phyloP scores from a whole-genome alignment of 768 basidiomycete genomes.

The Lentinus tigrinus region DNA sequence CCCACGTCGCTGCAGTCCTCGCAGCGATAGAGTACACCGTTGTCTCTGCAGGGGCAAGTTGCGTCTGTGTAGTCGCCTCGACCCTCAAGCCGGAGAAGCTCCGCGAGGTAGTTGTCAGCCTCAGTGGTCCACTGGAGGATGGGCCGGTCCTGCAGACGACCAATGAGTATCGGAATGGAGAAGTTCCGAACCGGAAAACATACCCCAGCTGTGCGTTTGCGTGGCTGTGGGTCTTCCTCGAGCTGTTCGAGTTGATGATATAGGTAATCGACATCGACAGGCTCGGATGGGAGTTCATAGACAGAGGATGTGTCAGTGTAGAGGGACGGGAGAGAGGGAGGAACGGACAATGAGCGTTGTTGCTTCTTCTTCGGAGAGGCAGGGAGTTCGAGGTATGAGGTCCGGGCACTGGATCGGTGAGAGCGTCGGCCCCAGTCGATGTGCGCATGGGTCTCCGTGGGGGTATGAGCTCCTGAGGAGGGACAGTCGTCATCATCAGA shows the following conservation, averaged over 20 bases:
- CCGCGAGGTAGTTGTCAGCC: background rate
- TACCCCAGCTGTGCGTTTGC: background rate
- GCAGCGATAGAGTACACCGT: background rate
- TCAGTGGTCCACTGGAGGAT: background rate
- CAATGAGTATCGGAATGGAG: too few relatives aligned
- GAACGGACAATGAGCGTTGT: background rate
- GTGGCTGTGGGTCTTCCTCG: background rate
- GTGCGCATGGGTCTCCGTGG: background rate
- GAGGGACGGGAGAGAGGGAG: background rate
- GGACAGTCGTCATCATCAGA: background rate
- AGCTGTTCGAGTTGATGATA: background rate
- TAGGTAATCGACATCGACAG: background rate
- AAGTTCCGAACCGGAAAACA: too few relatives aligned
- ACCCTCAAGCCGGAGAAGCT: conserved; percentile 6
- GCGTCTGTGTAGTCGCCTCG: background rate
- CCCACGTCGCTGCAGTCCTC: background rate
- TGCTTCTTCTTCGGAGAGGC: background rate
- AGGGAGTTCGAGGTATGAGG: background rate
- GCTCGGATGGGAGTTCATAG: background rate
- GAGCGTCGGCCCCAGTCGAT: background rate
- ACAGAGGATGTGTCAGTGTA: background rate
- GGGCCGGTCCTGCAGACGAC: background rate
- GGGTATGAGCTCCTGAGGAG: background rate
- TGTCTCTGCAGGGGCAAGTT: background rate
- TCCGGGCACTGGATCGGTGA: background rate